Percentiles rank a stretch among this genome's conserved stretches.
Evolutionary conservation across 768 basidiomycete species (phyloP).

Genomic region (Scleroderma bovista): DNA sequence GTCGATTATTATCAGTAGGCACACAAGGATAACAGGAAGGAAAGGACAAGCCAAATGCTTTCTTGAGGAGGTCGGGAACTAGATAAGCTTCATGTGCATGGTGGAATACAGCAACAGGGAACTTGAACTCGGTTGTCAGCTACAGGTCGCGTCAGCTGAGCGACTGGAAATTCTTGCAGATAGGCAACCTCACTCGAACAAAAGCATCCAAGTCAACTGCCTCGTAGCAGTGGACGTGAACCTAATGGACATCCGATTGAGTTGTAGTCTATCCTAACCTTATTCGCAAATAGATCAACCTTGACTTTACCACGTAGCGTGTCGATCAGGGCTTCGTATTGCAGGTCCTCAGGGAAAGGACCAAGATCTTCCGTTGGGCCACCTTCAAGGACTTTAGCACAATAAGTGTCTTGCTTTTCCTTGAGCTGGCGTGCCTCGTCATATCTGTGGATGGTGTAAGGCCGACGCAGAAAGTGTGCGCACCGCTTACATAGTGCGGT

Average conservation of each 20-base stretch:
- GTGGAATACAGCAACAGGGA: constrained; percentile 69
- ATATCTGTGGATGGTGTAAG: too few relatives aligned
- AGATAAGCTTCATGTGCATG: constrained; percentile 80
- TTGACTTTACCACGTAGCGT: constrained; percentile 85
- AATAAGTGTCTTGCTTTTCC: constrained; percentile 63
- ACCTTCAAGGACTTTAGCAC: constrained; percentile 37
- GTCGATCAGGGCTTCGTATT: constrained; percentile 78
- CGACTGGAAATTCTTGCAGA: background rate
- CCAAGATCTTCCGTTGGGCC: constrained; percentile 45
- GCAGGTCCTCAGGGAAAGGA: constrained; percentile 62
- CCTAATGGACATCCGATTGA: too few relatives aligned
- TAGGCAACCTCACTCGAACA: constrained; percentile 45
- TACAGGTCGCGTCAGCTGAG: constrained; percentile 16
- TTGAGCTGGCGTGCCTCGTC: constrained; percentile 63
- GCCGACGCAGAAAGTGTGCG: too few relatives aligned
- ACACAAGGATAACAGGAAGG: background rate
- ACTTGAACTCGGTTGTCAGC: constrained; percentile 79
- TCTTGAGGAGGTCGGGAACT: constrained; percentile 70
- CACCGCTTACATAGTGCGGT: constrained; percentile 60
- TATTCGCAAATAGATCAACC: constrained; percentile 26
- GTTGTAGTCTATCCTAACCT: too few relatives aligned
- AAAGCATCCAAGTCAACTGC: constrained; percentile 66
- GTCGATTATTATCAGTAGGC: constrained; percentile 1
- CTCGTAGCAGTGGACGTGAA: constrained; percentile 51
- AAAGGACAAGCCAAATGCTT: constrained; percentile 46